Percentiles rank a stretch among this genome's conserved stretches.
These are phyloP conservation scores for Komagataella pseudopastoris DNA, from an alignment of 805 yeast species.

Conservation along the genomic window DNA sequence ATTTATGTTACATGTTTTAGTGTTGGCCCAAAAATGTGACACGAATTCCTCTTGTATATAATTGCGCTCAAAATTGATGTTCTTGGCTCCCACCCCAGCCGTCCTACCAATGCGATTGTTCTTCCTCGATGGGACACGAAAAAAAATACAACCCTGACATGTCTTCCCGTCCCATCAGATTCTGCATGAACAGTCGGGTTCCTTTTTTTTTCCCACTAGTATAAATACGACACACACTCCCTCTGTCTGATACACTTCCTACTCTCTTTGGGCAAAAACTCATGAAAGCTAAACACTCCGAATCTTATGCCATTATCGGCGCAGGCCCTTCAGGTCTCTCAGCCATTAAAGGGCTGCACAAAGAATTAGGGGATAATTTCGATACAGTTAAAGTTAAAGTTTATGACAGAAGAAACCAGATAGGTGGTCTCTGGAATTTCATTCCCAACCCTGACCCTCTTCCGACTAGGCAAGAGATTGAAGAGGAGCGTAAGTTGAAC, in stretches of 20 bases:
- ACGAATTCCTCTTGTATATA: too few species aligned
- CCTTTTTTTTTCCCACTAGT: not conserved
- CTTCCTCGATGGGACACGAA: not conserved
- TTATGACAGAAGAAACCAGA: not conserved
- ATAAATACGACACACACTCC: not conserved
- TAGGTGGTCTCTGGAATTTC: not conserved
- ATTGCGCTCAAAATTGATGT: too few species aligned
- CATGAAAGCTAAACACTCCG: not conserved
- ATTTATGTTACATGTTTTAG: too few species aligned
- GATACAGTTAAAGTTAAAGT: not conserved
- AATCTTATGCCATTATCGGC: not conserved
- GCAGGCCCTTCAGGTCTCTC: not conserved
- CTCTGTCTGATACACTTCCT: not conserved
- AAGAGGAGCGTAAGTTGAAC: not conserved
- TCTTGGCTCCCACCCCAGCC: not conserved
- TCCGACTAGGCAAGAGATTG: not conserved
- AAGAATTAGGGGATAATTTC: not conserved
- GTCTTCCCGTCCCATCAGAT: not conserved
- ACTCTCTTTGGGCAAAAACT: not conserved
- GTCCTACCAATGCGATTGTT: not conserved
- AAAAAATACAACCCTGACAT: not conserved
- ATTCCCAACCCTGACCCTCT: not conserved
- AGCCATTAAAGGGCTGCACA: not conserved
- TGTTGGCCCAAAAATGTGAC: too few species aligned
- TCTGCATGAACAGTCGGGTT: not conserved